Percentiles rank a stretch among this genome's conserved stretches.
Evolutionary conservation across 495 filamentous ascomycete species (phyloP).

Genomic region (Lasiosphaeriaceae sp.): DNA sequence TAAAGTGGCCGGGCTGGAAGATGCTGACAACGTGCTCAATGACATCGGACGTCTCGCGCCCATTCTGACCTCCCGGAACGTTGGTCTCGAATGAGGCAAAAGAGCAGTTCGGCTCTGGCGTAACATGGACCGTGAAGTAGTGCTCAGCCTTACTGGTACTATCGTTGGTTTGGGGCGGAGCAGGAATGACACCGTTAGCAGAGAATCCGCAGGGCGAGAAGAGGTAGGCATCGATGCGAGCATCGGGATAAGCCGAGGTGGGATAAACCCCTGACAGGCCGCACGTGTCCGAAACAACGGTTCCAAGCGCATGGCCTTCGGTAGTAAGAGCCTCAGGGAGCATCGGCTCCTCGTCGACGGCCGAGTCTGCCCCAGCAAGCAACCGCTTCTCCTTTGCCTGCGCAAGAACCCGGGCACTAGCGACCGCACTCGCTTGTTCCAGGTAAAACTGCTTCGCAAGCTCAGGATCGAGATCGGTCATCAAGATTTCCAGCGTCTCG

Average conservation of each 20-base stretch:
- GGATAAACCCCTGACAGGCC: constrained; percentile 90
- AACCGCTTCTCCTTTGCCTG: constrained; percentile 51
- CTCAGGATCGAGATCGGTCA: constrained; percentile 93
- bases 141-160: constrained; percentile 61
- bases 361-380: constrained; percentile 47
- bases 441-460: constrained; percentile 97
- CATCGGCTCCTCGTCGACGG: constrained; percentile 50
- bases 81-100: constrained; percentile 99
- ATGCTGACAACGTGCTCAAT: constrained; percentile 92
- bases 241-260: constrained; percentile 80
- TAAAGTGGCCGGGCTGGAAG: constrained; percentile 95
- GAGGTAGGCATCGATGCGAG: constrained; percentile 91
- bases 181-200: constrained; percentile 93
- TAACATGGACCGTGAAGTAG: constrained; percentile 99
- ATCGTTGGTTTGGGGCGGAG: constrained; percentile 52
- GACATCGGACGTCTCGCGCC: constrained; percentile 83
- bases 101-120: constrained; percentile 95
- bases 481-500: constrained; percentile 95
- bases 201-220: constrained; percentile 98
- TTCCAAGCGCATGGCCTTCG: constrained; percentile 91
- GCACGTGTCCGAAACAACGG: constrained; percentile 85
- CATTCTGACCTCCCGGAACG: constrained; percentile 84
- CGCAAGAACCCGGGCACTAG: constrained; percentile 61
- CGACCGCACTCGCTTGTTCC: constrained; percentile 85
- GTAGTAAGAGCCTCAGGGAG: constrained; percentile 75